Conservation (phyloP, 2,329 filamentous ascomycete genomes). For the Lachnellula subtilissima region DNA sequence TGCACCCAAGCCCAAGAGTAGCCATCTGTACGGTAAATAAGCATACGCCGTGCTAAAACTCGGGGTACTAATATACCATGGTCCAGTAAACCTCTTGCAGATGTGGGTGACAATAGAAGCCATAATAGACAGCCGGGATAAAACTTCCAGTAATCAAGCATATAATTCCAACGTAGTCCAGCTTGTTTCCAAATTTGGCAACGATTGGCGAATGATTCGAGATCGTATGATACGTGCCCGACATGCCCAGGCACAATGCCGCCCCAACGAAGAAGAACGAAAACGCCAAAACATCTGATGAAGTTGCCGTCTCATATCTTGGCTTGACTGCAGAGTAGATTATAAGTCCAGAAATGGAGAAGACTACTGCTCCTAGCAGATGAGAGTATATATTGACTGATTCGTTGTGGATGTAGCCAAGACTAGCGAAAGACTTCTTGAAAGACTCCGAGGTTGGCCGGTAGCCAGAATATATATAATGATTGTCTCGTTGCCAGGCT, state of each 20-base stretch:
- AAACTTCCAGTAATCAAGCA: slow-evolving; percentile 87
- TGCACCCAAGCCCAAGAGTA: slow-evolving; percentile 70
- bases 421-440: slow-evolving; percentile 49
- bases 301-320: slow-evolving; percentile 59
- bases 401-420: slow-evolving; percentile 58
- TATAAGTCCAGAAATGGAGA: slow-evolving; percentile 46
- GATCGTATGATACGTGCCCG: slow-evolving; percentile 78
- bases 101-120: slow-evolving; percentile 65
- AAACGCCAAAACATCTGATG: slow-evolving; percentile 66
- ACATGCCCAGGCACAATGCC: slow-evolving; percentile 70
- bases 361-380: slow-evolving; percentile 59
- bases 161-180: slow-evolving; percentile 94
- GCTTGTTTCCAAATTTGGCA: slow-evolving; percentile 79
- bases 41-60: background rate
- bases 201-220: slow-evolving; percentile 78
- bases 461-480: slow-evolving; percentile 64
- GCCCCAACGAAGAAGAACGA: slow-evolving; percentile 75
- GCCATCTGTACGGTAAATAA: slow-evolving; percentile 57
- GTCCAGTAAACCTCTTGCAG: slow-evolving; percentile 69
- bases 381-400: slow-evolving; percentile 70
- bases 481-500: slow-evolving; percentile 59
- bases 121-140: slow-evolving; percentile 83
- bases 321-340: slow-evolving; percentile 56
- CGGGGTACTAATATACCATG: slow-evolving; percentile 52
- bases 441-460: slow-evolving; percentile 59